phyloP scores from a whole-genome alignment of 257 asterid genomes.

The Capsicum baccatum region DNA sequence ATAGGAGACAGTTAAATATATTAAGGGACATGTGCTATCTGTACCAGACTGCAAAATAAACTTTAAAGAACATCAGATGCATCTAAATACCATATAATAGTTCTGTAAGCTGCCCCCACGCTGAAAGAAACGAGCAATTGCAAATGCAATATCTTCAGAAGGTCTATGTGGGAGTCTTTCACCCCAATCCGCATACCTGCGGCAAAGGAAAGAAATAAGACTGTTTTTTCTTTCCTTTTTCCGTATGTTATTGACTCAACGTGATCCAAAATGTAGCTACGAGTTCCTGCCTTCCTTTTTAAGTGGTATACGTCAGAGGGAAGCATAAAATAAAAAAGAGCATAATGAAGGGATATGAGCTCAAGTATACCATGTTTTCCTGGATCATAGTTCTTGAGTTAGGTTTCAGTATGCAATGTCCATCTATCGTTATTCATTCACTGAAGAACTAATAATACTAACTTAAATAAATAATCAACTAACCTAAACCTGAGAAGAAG shows the following conservation, averaged over 20 bases:
- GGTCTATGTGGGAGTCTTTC: constrained; percentile 89
- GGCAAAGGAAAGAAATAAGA: constrained; percentile 27
- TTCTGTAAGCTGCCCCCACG: constrained; percentile 96
- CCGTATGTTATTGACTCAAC: neutral
- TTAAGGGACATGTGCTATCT: neutral
- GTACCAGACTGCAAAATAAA: constrained; percentile 12
- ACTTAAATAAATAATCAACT: neutral
- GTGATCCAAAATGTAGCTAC: constrained; percentile 7
- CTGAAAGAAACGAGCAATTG: constrained; percentile 96
- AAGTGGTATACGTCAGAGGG: constrained; percentile 17
- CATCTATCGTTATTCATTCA: neutral
- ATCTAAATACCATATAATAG: constrained; percentile 81
- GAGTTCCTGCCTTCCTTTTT: neutral
- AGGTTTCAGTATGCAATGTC: constrained; percentile 4
- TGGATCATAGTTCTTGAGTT: constrained; percentile 20
- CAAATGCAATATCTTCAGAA: constrained; percentile 88
- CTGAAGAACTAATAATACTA: neutral
- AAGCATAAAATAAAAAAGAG: neutral
- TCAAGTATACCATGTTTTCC: constrained; percentile 7
- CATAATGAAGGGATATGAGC: neutral
- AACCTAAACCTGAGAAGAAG: neutral
- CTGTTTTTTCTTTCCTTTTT: neutral
- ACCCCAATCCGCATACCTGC: constrained; percentile 92
- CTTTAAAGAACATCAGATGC: constrained; percentile 11
- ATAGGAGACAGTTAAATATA: neutral